Base-by-base conservation (phyloP, 2,329 filamentous ascomycete genomes). In the Aspergillus piperis region DNA sequence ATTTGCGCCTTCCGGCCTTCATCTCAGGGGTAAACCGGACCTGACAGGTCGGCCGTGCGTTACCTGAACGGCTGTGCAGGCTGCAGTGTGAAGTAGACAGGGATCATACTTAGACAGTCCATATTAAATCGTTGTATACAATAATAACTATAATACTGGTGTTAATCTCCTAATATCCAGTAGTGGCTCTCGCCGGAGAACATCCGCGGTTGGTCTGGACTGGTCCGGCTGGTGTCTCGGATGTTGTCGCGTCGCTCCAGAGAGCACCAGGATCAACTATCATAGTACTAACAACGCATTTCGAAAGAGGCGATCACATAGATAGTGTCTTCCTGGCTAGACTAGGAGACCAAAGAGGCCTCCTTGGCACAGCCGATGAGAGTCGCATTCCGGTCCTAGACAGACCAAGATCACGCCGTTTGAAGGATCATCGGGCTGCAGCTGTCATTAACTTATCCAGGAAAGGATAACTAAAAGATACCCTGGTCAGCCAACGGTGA, bases 371-470 rank as follows among this genome's bases (percentile, higher is more conserved):
- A 50, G 27, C 10, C 47, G n/a, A 50, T n/a, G 47, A 17, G 47
- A 30, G 27, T 23, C 41, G 10, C 2, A 21, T 2, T 44, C 19
- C 17, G 41, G 17, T 44, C 41, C 8, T 17, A 44, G 27, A 52
- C 30, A 38, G n/a, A 17, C 48, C 36, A 47, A 38, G 39, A 48
- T 49, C 50, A 44, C 49, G 57, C 62, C 60, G 57, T 62, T 62
- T 8, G 54, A 58, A 36, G 41, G 61, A 62, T 61, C 57, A 49
- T 38, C 60, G 21, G 39, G 54, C 58, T 64, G 56, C 62, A 63
- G 60, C 58, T 63, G 61, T 63, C 63, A 63, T 19, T 42, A 19
- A 19, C 17, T 19, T 19, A 15, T 27, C 38, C 23, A 54, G 15
- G n/a, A 27, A 42, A 52, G 54, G 52, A 49, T 15, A 38, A 30